A percentile compares a stretch with the other conserved stretches of the same genome.
phyloP scores from a whole-genome alignment of 306 rosid genomes.

The Malus fusca region DNA sequence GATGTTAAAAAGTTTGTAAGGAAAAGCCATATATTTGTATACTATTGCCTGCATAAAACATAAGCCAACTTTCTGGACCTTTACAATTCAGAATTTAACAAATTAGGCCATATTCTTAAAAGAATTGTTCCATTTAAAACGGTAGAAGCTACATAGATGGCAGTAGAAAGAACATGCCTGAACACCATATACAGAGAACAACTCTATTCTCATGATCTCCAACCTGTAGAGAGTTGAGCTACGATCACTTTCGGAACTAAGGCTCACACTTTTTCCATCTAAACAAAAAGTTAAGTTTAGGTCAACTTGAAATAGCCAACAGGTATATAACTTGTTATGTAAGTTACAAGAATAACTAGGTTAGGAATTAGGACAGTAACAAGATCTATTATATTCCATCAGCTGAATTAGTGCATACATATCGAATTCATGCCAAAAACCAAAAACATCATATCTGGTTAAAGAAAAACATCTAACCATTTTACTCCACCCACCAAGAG shows the following conservation, averaged over 20 bases:
- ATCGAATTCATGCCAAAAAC: not conserved
- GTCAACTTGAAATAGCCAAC: conserved; percentile 7
- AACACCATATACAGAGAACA: conserved; percentile 73
- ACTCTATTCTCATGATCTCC: conserved; percentile 72
- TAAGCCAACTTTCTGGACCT: not conserved
- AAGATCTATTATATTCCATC: not conserved
- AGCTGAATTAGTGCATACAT: not conserved
- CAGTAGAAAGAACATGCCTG: conserved; percentile 56
- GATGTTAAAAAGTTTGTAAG: not conserved
- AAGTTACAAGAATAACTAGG: not conserved
- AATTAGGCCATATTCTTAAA: not conserved
- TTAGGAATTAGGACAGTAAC: not conserved
- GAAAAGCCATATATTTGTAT: not conserved
- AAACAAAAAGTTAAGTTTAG: conserved; percentile 14
- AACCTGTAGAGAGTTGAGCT: conserved; percentile 54
- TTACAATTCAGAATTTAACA: not conserved
- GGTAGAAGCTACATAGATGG: not conserved
- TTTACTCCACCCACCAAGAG: not conserved
- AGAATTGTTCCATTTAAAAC: not conserved
- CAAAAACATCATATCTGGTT: not conserved
- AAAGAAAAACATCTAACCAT: not conserved
- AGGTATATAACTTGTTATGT: not conserved
- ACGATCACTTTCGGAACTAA: conserved; percentile 26
- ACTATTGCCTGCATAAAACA: not conserved
- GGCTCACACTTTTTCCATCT: conserved; percentile 38